phyloP scores from a whole-genome alignment of 2,329 filamentous ascomycete genomes.

The Fusarium sp. region DNA sequence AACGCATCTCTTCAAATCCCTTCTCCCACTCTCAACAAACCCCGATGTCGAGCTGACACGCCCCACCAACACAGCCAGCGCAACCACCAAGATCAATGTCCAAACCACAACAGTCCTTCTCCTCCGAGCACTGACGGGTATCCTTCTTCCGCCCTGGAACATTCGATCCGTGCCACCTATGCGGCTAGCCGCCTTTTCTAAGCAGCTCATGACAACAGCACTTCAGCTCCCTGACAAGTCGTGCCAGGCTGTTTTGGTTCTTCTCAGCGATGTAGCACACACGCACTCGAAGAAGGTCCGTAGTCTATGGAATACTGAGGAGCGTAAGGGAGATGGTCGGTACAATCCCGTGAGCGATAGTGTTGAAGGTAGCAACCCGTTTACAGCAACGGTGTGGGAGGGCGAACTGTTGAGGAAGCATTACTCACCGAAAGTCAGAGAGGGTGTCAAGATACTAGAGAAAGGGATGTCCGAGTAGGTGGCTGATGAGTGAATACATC shows the following conservation, averaged over 20 bases:
- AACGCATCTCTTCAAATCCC: conserved; percentile 88
- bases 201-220: conserved; percentile 84
- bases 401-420: conserved; percentile 86
- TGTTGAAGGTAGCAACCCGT: conserved; percentile 89
- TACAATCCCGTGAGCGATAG: conserved; percentile 79
- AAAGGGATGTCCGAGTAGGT: conserved; percentile 64
- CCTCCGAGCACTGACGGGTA: conserved; percentile 83
- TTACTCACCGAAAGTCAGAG: conserved; percentile 86
- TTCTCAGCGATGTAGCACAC: conserved; percentile 82
- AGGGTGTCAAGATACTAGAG: conserved; percentile 76
- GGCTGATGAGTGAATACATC: not conserved
- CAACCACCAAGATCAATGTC: conserved; percentile 81
- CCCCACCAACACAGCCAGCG: conserved; percentile 53
- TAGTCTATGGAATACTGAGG: conserved; percentile 93
- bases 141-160: conserved; percentile 80
- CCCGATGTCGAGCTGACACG: conserved; percentile 84
- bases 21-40: conserved; percentile 82
- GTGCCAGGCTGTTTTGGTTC: conserved; percentile 78
- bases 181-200: conserved; percentile 90
- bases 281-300: conserved; percentile 84
- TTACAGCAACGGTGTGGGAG: conserved; percentile 92
- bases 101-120: conserved; percentile 95
- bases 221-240: conserved; percentile 94
- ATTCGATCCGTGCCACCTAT: conserved; percentile 81
- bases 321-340: conserved; percentile 88